These are phyloP conservation scores for Cercis canadensis DNA, from an alignment of 306 rosid genomes.

Conservation along the genomic window DNA sequence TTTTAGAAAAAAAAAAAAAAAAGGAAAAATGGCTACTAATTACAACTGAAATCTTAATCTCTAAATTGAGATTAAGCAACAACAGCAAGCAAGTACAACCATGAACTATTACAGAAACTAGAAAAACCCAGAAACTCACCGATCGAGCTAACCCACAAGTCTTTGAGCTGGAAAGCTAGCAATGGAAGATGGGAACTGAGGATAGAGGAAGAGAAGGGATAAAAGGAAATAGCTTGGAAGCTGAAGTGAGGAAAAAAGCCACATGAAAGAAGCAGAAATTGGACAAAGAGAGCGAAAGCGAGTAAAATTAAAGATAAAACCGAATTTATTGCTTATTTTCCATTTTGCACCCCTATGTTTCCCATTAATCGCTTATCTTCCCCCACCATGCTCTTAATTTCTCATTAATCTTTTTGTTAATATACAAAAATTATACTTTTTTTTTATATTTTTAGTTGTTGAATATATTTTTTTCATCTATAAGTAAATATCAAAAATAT, in stretches of 20 bases:
- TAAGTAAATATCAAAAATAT: too few relatives aligned
- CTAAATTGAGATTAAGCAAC: constrained; percentile 25
- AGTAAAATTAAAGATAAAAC: constrained; percentile 58
- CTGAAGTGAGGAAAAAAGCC: constrained; percentile 54
- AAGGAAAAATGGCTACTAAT: constrained; percentile 18
- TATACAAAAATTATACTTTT: too few relatives aligned
- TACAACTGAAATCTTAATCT: constrained; percentile 37
- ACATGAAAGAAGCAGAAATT: constrained; percentile 58
- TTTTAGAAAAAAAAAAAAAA: too few relatives aligned
- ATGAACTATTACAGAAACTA: not conserved
- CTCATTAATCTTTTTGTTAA: too few relatives aligned
- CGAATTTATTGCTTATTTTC: constrained; percentile 18
- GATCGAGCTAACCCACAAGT: constrained; percentile 36
- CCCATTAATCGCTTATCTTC: not conserved
- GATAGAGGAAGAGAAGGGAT: constrained; percentile 37
- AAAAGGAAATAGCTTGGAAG: constrained; percentile 45
- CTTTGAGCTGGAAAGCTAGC: constrained; percentile 33
- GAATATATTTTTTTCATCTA: too few relatives aligned
- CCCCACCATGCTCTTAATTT: too few relatives aligned
- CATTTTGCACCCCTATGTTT: constrained; percentile 2
- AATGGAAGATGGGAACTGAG: constrained; percentile 40
- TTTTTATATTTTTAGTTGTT: too few relatives aligned
- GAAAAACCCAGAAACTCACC: constrained; percentile 52
- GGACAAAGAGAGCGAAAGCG: constrained; percentile 45
- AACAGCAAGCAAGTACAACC: constrained; percentile 14